Base-by-base conservation (phyloP, 139 green algal genomes). In the Micractinium sp. region DNA sequence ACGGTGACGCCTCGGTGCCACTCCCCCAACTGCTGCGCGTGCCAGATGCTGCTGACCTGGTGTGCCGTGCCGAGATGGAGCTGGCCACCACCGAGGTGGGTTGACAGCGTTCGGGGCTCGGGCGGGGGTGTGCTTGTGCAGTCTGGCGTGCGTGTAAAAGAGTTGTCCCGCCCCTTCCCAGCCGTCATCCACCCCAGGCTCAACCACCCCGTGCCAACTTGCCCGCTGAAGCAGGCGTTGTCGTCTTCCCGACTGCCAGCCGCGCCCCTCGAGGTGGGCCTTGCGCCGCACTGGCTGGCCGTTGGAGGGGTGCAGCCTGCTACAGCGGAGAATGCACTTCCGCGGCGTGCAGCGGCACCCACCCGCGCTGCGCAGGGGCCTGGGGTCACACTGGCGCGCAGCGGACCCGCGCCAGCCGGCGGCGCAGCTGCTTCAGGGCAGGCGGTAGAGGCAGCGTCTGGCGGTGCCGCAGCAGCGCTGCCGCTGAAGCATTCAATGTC, bases 401-500 rank as follows among this genome's bases (percentile, higher is more conserved):
- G 33, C 27, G 27, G 47, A 16, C 41, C 78, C 3, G 0, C 29
- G 18, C 23, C 78, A 67, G 27, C 47, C 20, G 41, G 18, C 41
- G 38, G 29, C 22, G 78, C 78, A 35, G 29, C 53, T n/a, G 77
- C 38, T 18, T 38, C 23, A 19, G 77, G 38, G 2, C 22, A 23
- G 53, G 29, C 12, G 20, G 38, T 25, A 12, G 14, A 16, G 12
- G 78, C 31, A 29, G 78, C 31, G 41, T 1, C 41, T 20, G 29
- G 41, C 23, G 56, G 41, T 16, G 18, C 63, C 22, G 41, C 47
- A 27, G 41, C 19, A 5, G 35, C 41, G 9, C 78, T 85, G 80
- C 80, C 80, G 9, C 53, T 85, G 16, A 69, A 69, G 31, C 80
- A 85, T n/a, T 85, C 80, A 31, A 61, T 85, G 80, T 33, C 80